Conservation (phyloP, 495 filamentous ascomycete species). For the Penicillium robsamsonii region DNA sequence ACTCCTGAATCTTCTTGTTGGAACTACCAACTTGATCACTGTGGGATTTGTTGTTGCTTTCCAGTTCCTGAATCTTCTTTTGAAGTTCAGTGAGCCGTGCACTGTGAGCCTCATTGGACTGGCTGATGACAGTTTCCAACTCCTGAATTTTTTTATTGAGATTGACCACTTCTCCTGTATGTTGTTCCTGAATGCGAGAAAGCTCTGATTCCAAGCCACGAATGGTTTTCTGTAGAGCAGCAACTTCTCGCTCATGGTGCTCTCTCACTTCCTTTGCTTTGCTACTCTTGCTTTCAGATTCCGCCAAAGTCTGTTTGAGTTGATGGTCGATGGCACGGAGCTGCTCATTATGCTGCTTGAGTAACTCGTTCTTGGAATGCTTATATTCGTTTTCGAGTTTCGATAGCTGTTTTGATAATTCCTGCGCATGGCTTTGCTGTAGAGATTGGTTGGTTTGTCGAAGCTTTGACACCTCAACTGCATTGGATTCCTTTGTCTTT, state of each 20-base stretch:
- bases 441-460: conserved; percentile 69
- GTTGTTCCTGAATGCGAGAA: conserved; percentile 52
- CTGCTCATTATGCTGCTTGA: conserved; percentile 48
- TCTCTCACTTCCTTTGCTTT: conserved; percentile 47
- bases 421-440: conserved; percentile 66
- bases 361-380: conserved; percentile 41
- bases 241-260: conserved; percentile 60
- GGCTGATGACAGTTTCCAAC: conserved; percentile 55
- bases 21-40: conserved; percentile 29
- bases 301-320: conserved; percentile 48
- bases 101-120: conserved; percentile 49
- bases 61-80: conserved; percentile 52
- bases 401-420: conserved; percentile 51
- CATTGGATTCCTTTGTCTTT: conserved; percentile 64
- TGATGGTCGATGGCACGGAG: conserved; percentile 48
- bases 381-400: conserved; percentile 49
- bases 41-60: conserved; percentile 48
- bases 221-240: conserved; percentile 59
- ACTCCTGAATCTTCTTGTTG: conserved; percentile 49
- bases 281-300: conserved; percentile 46
- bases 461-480: conserved; percentile 62
- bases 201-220: conserved; percentile 58
- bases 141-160: conserved; percentile 54
- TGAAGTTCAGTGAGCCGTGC: conserved; percentile 57
- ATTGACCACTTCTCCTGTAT: conserved; percentile 56